phyloP scores from a whole-genome alignment of 164 flowering plant species.

The Amborella trichopoda region DNA sequence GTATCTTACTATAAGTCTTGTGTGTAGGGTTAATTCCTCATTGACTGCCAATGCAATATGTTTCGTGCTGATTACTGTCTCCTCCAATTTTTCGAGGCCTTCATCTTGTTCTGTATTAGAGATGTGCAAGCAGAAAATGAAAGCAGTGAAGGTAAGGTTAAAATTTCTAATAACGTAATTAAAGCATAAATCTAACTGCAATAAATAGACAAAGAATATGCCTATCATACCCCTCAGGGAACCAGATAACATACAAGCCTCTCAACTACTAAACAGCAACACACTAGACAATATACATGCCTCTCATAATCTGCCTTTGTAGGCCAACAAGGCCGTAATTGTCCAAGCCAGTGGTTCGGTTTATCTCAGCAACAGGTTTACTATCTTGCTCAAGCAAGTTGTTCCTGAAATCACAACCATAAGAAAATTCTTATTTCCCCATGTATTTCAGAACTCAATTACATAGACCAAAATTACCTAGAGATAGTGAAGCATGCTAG shows the following conservation, averaged over 20 bases:
- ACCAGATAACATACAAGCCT: too few relatives aligned
- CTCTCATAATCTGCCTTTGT: conserved; percentile 81
- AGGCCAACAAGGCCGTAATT: conserved; percentile 73
- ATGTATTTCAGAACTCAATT: too few relatives aligned
- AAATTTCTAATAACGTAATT: too few relatives aligned
- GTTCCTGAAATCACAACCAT: conserved; percentile 27
- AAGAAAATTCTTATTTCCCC: too few relatives aligned
- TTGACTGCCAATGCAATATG: conserved; percentile 86
- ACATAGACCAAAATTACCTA: too few relatives aligned
- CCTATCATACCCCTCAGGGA: too few relatives aligned
- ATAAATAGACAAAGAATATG: too few relatives aligned
- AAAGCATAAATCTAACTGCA: too few relatives aligned
- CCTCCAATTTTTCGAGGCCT: conserved; percentile 77
- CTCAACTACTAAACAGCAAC: too few relatives aligned
- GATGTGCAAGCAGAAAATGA: neutral
- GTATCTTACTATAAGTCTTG: conserved; percentile 57
- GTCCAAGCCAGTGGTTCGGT: conserved; percentile 56
- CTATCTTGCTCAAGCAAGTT: conserved; percentile 74
- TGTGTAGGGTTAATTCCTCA: conserved; percentile 74
- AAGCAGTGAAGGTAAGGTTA: neutral
- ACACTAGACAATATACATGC: too few relatives aligned
- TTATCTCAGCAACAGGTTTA: conserved; percentile 47
- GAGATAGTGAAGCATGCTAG: too few relatives aligned
- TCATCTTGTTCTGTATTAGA: conserved; percentile 79
- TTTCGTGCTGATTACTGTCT: conserved; percentile 67